phyloP scores from a whole-genome alignment of 768 basidiomycete genomes.

The Rubroboletus pulcherrimus region DNA sequence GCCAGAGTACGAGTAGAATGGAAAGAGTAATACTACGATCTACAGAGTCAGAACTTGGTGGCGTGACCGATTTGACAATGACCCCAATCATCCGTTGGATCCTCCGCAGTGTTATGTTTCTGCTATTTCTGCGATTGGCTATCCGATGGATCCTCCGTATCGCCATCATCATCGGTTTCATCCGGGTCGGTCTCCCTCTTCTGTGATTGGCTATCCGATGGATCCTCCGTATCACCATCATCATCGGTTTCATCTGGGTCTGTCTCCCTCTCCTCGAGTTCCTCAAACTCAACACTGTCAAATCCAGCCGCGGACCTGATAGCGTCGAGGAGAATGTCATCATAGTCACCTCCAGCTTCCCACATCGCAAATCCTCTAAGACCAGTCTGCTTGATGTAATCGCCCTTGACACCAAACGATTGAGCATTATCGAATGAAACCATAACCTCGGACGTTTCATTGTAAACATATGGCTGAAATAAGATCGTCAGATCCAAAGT shows the following conservation, averaged over 20 bases:
- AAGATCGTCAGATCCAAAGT: neutral
- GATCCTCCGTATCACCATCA: no score
- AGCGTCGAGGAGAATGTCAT: constrained; percentile 59
- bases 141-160: no score
- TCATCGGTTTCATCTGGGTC: no score
- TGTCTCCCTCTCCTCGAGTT: no score
- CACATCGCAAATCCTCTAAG: constrained; percentile 70
- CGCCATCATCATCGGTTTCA: no score
- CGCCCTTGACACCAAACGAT: constrained; percentile 60
- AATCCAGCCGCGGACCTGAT: constrained; percentile 31
- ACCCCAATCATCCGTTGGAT: neutral
- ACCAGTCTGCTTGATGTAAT: constrained; percentile 48
- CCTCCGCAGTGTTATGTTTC: no score
- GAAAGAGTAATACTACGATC: neutral
- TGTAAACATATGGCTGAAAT: constrained; percentile 63
- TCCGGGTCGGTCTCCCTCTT: no score
- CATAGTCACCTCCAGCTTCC: constrained; percentile 64
- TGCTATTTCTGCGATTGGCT: no score
- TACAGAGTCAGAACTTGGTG: neutral
- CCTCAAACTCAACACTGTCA: neutral
- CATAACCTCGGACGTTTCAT: constrained; percentile 50
- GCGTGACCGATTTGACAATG: neutral
- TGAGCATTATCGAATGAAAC: constrained; percentile 61
- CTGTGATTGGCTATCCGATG: no score
- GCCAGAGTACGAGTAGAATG: neutral